Conservation (phyloP, 768 basidiomycete species). For the Candolleomyces aberdarensis region DNA sequence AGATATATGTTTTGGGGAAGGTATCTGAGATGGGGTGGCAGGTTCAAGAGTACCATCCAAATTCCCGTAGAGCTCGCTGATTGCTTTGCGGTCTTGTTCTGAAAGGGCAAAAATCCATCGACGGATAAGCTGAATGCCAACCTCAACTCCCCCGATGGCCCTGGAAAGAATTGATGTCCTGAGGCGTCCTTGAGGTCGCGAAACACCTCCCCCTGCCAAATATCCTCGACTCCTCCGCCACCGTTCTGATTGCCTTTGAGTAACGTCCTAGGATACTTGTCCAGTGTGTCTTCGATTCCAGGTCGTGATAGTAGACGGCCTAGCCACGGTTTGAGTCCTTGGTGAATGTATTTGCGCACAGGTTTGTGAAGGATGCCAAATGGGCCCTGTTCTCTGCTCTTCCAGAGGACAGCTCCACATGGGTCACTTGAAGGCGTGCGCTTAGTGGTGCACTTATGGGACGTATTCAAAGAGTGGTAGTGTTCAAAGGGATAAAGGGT, state of each 20-base stretch:
- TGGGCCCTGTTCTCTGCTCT: background rate
- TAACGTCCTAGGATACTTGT: background rate
- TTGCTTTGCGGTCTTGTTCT: slow-evolving; percentile 22
- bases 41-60: slow-evolving; percentile 28
- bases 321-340: slow-evolving; percentile 21
- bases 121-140: slow-evolving; percentile 22
- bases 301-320: slow-evolving; percentile 12
- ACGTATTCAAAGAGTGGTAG: background rate
- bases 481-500: background rate
- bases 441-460: background rate
- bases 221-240: slow-evolving; percentile 1
- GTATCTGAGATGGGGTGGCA: slow-evolving; percentile 25
- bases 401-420: background rate
- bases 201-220: slow-evolving; percentile 7
- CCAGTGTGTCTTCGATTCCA: slow-evolving; percentile 16
- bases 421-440: background rate
- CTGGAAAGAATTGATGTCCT: background rate
- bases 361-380: background rate
- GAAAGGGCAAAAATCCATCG: slow-evolving; percentile 32
- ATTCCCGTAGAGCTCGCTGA: slow-evolving; percentile 18
- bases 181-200: background rate
- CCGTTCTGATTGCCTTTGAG: too few species aligned
- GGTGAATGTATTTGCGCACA: slow-evolving; percentile 11
- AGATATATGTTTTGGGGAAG: slow-evolving; percentile 32
- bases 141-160: background rate